Evolutionary conservation across 768 basidiomycete species (phyloP).

Genomic region (Tremella mesenterica): DNA sequence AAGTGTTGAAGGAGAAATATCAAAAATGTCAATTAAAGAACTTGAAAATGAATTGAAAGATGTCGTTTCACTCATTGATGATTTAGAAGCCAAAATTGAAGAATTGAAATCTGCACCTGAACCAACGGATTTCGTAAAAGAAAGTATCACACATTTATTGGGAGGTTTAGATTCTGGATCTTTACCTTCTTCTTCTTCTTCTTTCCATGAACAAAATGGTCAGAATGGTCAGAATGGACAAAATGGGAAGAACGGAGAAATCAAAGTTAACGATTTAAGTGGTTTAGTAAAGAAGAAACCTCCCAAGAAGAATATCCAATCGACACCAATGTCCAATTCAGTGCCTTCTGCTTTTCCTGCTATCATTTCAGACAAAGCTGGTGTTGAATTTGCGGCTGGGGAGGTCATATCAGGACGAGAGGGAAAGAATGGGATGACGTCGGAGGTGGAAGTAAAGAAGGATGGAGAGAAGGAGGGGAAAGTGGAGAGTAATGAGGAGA

Average conservation of each 20-base stretch:
- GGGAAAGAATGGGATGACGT: no score
- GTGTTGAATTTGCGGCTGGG: no score
- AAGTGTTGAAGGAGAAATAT: constrained; percentile 20
- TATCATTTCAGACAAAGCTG: no score
- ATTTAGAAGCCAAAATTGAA: constrained; percentile 84
- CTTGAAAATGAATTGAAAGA: constrained; percentile 74
- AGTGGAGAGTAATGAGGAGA: not conserved
- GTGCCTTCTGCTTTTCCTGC: no score
- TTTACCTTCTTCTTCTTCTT: not conserved
- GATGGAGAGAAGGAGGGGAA: constrained; percentile 8
- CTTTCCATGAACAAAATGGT: not conserved
- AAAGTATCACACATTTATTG: constrained; percentile 39
- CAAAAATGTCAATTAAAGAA: constrained; percentile 52
- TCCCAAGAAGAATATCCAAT: constrained; percentile 44
- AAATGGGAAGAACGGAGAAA: constrained; percentile 4
- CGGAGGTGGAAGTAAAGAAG: constrained; percentile 2
- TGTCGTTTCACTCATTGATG: constrained; percentile 62
- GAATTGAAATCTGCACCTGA: constrained; percentile 74
- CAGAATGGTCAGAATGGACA: not conserved
- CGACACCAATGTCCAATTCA: constrained; percentile 1
- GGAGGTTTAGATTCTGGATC: constrained; percentile 10
- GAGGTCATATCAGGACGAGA: no score
- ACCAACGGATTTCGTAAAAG: constrained; percentile 33
- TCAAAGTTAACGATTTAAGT: constrained; percentile 69
- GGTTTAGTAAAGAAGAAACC: constrained; percentile 84